Base-by-base conservation (phyloP, 2,329 filamentous ascomycete genomes). In the Ophiosphaerella korrae region DNA sequence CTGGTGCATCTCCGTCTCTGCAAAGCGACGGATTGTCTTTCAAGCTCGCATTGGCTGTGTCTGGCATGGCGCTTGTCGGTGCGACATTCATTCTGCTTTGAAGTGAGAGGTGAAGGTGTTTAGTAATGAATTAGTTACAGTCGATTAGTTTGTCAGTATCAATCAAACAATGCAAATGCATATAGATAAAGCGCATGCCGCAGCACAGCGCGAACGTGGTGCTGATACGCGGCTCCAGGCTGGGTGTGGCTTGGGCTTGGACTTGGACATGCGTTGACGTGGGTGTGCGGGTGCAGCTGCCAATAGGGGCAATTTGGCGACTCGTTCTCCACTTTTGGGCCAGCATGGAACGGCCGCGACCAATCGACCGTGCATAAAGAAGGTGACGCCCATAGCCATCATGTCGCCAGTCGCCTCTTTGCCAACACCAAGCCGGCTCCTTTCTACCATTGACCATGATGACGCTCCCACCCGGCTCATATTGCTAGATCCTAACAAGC, bases 41-140 rank as follows among this genome's bases (percentile, higher is more conserved):
- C 11, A 32, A 56, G 23, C 45, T 65, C 33, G 63, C 60, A 2
- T 31, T 66, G 24, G 62, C 56, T 12, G 24, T 67, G 11, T 66
- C 63, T 6, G 54, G 50, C 2, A 13, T 61, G 16, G 62, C 60
- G 16, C 45, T 63, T 7, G 40, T 69, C 8, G 63, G 67, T 23
- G 64, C 65, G 48, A 61, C 59, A 12, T 63, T 68, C 49, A 58
- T 62, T 36, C 49, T 71, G 36, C 42, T 68, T 14, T 71, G 7
- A 47, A 11, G 26, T 9, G 7, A 21, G 26, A 29, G 26, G 26
- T 11, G 26, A 29, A 29, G 18, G 5, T 3, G 18, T 21, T 4
- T 21, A 21, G 18, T 3, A 11, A 8, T 29, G 26, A 29, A 29
- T 11, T 8, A 6, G 26, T 5, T 29, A 29, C 26, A 21, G 18